Percentiles rank a stretch among this genome's conserved stretches.
Conservation (phyloP, 257 asterid species). For the Echium plantagineum region DNA sequence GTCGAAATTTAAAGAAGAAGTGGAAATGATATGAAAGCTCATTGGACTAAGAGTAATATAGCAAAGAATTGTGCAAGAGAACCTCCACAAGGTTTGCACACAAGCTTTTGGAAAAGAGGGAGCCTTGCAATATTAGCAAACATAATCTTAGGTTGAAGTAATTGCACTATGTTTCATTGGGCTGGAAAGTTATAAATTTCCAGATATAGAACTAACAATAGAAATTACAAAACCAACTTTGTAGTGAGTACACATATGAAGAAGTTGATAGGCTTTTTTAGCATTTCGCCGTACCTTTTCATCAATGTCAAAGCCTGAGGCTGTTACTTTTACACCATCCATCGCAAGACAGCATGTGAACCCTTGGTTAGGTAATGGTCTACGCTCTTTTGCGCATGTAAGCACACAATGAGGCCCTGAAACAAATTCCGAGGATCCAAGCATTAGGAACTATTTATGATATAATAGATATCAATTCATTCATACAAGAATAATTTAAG, state of each 20-base stretch:
- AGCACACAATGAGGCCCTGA: conserved; percentile 92
- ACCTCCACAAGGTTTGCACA: background rate
- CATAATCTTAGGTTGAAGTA: too few species aligned
- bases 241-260: background rate
- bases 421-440: conserved; percentile 2
- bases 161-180: too few species aligned
- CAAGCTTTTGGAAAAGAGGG: background rate
- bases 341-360: conserved; percentile 97
- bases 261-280: background rate
- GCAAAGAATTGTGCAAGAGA: background rate
- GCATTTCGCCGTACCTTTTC: conserved; percentile 44
- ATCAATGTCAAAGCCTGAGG: conserved; percentile 77
- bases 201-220: background rate
- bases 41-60: background rate
- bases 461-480: background rate
- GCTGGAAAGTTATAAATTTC: too few species aligned
- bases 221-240: background rate
- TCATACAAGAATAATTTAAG: background rate
- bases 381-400: conserved; percentile 83
- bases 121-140: background rate
- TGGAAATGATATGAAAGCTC: too few species aligned
- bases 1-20: background rate
- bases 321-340: conserved; percentile 81
- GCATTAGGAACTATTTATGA: conserved; percentile 6
- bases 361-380: conserved; percentile 64